Base-by-base conservation (phyloP, 768 basidiomycete genomes). In the Termitomyces titanicus region DNA sequence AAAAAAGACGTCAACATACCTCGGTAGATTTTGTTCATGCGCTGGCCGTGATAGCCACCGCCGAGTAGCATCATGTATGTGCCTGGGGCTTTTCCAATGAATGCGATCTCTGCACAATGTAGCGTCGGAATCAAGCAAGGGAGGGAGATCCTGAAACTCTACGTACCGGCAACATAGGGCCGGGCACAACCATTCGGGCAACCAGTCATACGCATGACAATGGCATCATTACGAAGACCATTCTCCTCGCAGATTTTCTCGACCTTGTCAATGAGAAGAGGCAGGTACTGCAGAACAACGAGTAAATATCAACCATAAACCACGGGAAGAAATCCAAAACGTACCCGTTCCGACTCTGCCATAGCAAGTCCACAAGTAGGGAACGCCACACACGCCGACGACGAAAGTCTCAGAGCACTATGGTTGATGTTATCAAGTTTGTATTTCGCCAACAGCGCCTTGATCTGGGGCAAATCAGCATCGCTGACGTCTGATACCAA, bases 131-230 rank as follows among this genome's bases (percentile, higher is more conserved):
- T 27, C 49, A 18, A n/a, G 37, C 17, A 43, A 47, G 45, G 10
- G 13, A 20, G n/a, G n/a, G n/a, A 22, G 15, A 34, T 39, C 15
- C 4, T 25, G 24, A 31, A 35, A 33, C 40, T 4, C 24, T 34
- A 64, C 66, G 10, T 42, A 86, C 89, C 89, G 46, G 92, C 96
- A 43, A 95, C 75, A 70, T 96, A 98, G 35, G 94, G 96, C 55
- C 95, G 81, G 2, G 95, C 92, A 68, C 94, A 94, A 35, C 92
- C 93, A 64, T 94, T 94, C 3, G 92, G 92, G 62, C 95, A 98
- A 47, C 96, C 96, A 15, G 95, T 98, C 95, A 98, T 98, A 51
- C 96, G 84, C 96, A 99, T 98, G 57, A 98, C 85, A 61, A 98
- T 96, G 3, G 89, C 86, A 71, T 99, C 96, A 67, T 97, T 88